phyloP scores from a whole-genome alignment of 352 stramenopile species.

The Phytophthora agathidicida region DNA sequence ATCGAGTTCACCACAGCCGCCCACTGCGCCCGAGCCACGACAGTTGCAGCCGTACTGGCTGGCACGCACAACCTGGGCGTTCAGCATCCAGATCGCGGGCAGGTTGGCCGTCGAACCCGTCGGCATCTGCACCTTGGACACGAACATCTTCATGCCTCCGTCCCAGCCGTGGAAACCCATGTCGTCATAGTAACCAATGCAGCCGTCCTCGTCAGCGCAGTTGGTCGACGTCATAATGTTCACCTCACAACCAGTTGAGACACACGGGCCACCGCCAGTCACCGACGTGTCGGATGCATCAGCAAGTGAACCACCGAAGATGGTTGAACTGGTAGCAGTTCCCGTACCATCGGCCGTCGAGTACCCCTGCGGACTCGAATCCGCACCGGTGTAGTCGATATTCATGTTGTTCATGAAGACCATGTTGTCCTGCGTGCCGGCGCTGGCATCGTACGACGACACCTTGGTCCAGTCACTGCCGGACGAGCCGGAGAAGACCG shows the following conservation, averaged over 20 bases:
- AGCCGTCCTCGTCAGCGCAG: slow-evolving; percentile 48
- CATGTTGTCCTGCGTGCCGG: slow-evolving; percentile 47
- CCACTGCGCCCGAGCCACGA: slow-evolving; percentile 49
- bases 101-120: slow-evolving; percentile 48
- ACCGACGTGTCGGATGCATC: slow-evolving; percentile 57
- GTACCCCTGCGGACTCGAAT: slow-evolving; percentile 57
- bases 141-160: slow-evolving; percentile 81
- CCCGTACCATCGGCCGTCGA: slow-evolving; percentile 36
- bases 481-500: slow-evolving; percentile 41
- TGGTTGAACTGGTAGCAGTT: slow-evolving; percentile 37
- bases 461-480: slow-evolving; percentile 47
- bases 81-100: slow-evolving; percentile 85
- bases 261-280: slow-evolving; percentile 49
- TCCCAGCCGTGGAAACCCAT: slow-evolving; percentile 75
- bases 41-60: slow-evolving; percentile 85
- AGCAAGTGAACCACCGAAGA: slow-evolving; percentile 50
- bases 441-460: slow-evolving; percentile 46
- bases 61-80: slow-evolving; percentile 69
- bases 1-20: slow-evolving; percentile 78
- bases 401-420: slow-evolving; percentile 73
- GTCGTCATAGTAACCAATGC: slow-evolving; percentile 73
- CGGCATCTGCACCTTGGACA: slow-evolving; percentile 75
- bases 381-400: slow-evolving; percentile 52
- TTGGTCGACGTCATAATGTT: slow-evolving; percentile 79
- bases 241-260: slow-evolving; percentile 70